phyloP scores from a whole-genome alignment of 2,329 filamentous ascomycete genomes.

The Alternaria alternata region DNA sequence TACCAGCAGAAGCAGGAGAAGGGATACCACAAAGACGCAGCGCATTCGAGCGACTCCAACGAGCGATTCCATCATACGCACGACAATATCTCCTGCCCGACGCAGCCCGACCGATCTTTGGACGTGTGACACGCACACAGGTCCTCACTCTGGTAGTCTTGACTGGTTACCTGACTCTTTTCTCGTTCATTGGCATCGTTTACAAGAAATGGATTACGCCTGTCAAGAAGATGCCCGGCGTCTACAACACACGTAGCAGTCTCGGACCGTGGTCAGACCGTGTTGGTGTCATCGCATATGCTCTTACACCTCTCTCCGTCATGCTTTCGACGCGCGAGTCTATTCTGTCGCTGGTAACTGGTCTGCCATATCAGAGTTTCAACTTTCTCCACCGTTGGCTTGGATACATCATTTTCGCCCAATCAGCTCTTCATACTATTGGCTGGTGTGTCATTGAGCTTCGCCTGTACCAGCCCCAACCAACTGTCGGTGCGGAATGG shows the following conservation, averaged over 20 bases:
- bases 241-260: conserved; percentile 70
- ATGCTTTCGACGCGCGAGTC: conserved; percentile 74
- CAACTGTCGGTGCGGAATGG: conserved; percentile 63
- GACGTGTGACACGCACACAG: conserved; percentile 73
- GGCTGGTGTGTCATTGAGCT: conserved; percentile 74
- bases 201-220: conserved; percentile 77
- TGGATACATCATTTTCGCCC: conserved; percentile 75
- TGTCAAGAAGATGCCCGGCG: conserved; percentile 61
- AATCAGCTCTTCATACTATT: conserved; percentile 74
- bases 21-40: conserved; percentile 32
- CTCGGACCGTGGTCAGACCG: conserved; percentile 75
- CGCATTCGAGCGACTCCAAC: conserved; percentile 36
- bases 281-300: conserved; percentile 75
- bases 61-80: conserved; percentile 52
- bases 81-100: conserved; percentile 69
- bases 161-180: conserved; percentile 69
- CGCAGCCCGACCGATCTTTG: conserved; percentile 66
- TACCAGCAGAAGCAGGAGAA: conserved; percentile 33
- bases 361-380: conserved; percentile 76
- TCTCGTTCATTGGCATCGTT: conserved; percentile 69
- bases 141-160: conserved; percentile 68
- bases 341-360: conserved; percentile 73
- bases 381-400: conserved; percentile 73
- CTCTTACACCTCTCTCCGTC: conserved; percentile 74
- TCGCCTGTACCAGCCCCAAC: conserved; percentile 75